Conservation (phyloP, 257 asterid species). For the Salvia splendens region DNA sequence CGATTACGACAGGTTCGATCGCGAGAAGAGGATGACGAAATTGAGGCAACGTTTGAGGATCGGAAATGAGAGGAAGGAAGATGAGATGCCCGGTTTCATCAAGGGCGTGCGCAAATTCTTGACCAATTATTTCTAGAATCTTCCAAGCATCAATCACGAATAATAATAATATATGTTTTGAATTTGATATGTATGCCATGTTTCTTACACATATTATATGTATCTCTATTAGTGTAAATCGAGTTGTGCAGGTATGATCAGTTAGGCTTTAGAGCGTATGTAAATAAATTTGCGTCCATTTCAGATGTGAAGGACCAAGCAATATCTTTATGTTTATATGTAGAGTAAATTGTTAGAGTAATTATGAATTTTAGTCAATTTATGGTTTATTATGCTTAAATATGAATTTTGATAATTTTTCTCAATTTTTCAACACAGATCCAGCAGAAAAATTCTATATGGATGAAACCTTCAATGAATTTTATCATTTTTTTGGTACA, state of each 20-base stretch:
- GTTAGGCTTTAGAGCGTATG: background rate
- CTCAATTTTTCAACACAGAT: no score
- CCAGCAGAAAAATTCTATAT: no score
- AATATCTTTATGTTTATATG: no score
- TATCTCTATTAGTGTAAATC: no score
- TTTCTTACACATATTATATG: background rate
- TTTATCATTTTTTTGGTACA: no score
- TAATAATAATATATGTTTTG: background rate
- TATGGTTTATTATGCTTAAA: no score
- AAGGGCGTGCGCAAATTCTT: constrained; percentile 59
- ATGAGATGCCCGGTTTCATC: constrained; percentile 39
- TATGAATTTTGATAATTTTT: no score
- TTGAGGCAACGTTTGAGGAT: constrained; percentile 33
- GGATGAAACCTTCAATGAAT: no score
- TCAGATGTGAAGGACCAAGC: background rate
- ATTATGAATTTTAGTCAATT: no score
- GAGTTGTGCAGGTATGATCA: no score
- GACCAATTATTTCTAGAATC: constrained; percentile 33
- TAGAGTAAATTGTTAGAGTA: no score
- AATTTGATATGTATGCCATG: constrained; percentile 6
- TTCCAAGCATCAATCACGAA: background rate
- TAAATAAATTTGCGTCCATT: constrained; percentile 38
- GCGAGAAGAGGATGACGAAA: constrained; percentile 32
- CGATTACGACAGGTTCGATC: constrained; percentile 12
- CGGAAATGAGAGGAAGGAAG: constrained; percentile 20